Conservation (phyloP, 2,329 filamentous ascomycete genomes). For the Cyphellophora attinorum region DNA sequence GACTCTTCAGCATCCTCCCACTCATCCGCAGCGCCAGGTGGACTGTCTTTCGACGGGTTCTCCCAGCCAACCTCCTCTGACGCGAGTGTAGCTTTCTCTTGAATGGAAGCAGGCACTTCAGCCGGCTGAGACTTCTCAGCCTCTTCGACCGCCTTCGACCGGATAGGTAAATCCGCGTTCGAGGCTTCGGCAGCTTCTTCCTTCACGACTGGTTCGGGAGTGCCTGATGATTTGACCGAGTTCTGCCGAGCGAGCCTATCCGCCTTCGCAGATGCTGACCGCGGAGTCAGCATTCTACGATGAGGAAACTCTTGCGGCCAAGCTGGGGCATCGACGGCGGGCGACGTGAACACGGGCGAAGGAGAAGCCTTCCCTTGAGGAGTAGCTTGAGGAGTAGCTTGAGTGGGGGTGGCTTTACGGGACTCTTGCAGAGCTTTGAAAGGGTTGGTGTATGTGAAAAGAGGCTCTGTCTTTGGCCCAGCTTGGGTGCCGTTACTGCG, state of each 20-base stretch:
- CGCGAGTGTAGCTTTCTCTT: neutral
- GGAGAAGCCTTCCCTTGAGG: constrained; percentile 1
- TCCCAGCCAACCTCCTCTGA: neutral
- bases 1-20: constrained; percentile 77
- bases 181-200: neutral
- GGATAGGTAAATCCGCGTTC: neutral
- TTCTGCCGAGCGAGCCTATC: constrained; percentile 1
- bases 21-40: constrained; percentile 57
- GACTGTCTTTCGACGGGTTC: constrained; percentile 16
- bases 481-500: too few relatives aligned
- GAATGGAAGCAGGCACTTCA: neutral
- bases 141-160: neutral
- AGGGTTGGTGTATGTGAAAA: constrained; percentile 64
- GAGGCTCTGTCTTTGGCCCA: too few relatives aligned
- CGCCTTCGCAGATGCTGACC: neutral
- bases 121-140: neutral
- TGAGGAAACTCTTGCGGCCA: constrained; percentile 9
- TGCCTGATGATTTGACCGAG: neutral
- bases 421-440: constrained; percentile 62
- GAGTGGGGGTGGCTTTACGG: constrained; percentile 3
- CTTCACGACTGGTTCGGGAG: neutral
- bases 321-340: constrained; percentile 2
- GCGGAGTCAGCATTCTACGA: constrained; percentile 23
- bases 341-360: neutral
- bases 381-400: constrained; percentile 5